Conservation (phyloP, 2,329 filamentous ascomycete species). For the Basipetospora chlamydospora region DNA sequence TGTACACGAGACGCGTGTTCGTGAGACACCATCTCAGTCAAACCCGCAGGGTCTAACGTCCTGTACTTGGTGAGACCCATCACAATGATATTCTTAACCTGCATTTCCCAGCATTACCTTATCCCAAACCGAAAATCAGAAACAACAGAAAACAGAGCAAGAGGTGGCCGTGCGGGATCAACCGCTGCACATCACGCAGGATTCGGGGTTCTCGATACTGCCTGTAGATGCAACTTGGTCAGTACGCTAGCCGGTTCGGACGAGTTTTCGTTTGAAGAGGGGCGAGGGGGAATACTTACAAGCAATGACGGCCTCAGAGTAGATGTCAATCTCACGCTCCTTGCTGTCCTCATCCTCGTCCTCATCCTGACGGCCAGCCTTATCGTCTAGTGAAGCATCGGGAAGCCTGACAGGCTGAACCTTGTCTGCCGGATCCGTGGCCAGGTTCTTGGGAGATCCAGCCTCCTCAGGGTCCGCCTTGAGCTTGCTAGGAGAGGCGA, state of each 20-base stretch:
- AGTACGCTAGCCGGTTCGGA: neutral
- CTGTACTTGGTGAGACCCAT: too few species aligned
- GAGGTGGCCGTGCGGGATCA: constrained; percentile 25
- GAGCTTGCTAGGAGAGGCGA: constrained; percentile 51
- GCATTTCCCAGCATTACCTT: constrained; percentile 1
- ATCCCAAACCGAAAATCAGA: neutral
- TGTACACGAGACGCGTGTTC: too few species aligned
- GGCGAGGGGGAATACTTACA: constrained; percentile 43
- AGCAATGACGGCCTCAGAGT: constrained; percentile 77
- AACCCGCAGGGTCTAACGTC: too few species aligned
- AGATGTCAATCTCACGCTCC: constrained; percentile 80
- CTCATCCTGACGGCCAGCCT: constrained; percentile 49
- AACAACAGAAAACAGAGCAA: neutral
- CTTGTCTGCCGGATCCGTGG: constrained; percentile 53
- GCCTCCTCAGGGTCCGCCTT: constrained; percentile 56
- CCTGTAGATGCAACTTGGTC: constrained; percentile 25
- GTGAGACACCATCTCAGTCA: too few species aligned
- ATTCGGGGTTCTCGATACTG: constrained; percentile 94
- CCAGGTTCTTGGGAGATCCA: constrained; percentile 63
- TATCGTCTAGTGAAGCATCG: constrained; percentile 35
- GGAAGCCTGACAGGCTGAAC: constrained; percentile 51
- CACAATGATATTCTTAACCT: too few species aligned
- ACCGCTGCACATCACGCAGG: constrained; percentile 95
- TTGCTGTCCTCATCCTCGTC: constrained; percentile 58
- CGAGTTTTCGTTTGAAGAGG: neutral